Conservation (phyloP, 352 stramenopile genomes). For the Plasmopara halstedii region DNA sequence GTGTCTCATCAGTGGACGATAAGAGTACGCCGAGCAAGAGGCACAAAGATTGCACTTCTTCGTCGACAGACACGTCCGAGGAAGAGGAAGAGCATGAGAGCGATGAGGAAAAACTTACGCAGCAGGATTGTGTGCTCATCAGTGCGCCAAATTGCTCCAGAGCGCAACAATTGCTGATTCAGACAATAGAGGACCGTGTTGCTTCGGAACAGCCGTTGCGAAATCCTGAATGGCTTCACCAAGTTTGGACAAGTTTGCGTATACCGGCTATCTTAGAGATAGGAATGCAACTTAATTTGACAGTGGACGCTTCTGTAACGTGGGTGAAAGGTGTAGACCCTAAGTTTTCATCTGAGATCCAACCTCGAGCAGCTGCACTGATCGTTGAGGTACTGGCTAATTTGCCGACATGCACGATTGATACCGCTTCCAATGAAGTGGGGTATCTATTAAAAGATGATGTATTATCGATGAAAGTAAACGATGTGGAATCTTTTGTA, state of each 20-base stretch:
- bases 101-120: slow-evolving; percentile 3
- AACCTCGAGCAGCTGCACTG: slow-evolving; percentile 9
- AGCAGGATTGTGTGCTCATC: neutral
- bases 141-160: neutral
- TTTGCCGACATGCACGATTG: slow-evolving; percentile 12
- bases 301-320: slow-evolving; percentile 25
- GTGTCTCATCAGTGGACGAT: slow-evolving; percentile 8
- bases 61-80: slow-evolving; percentile 4
- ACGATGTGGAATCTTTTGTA: slow-evolving; percentile 16
- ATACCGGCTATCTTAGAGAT: slow-evolving; percentile 26
- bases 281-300: slow-evolving; percentile 29
- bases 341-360: slow-evolving; percentile 9
- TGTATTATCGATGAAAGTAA: slow-evolving; percentile 10
- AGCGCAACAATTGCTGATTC: slow-evolving; percentile 17
- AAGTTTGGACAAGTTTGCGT: slow-evolving; percentile 25
- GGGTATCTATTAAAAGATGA: slow-evolving; percentile 11
- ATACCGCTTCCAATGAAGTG: slow-evolving; percentile 15
- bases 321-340: slow-evolving; percentile 26
- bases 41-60: slow-evolving; percentile 17
- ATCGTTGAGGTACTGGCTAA: slow-evolving; percentile 15
- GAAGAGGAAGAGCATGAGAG: slow-evolving; percentile 7
- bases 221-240: slow-evolving; percentile 21
- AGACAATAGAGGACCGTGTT: slow-evolving; percentile 25
- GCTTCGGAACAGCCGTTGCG: slow-evolving; percentile 8
- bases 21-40: slow-evolving; percentile 19